A percentile compares a stretch with the other conserved stretches of the same genome.
phyloP scores from a whole-genome alignment of 164 flowering plant species.

The Brasenia schreberi region DNA sequence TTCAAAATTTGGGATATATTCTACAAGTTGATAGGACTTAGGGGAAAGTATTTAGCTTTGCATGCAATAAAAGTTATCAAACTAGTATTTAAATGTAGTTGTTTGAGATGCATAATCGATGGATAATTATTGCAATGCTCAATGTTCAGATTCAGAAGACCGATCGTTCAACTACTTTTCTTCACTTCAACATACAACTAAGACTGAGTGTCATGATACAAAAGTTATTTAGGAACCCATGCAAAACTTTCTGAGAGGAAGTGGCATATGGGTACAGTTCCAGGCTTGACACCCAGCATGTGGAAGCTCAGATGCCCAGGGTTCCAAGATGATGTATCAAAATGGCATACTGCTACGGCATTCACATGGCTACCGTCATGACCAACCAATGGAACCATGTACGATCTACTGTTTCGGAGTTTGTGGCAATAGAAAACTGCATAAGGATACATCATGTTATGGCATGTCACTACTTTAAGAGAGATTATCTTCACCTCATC shows the following conservation, averaged over 20 bases:
- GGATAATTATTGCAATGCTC: too few relatives aligned
- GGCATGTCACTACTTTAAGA: slow-evolving; percentile 16
- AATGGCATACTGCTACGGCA: slow-evolving; percentile 21
- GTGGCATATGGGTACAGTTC: slow-evolving; percentile 27
- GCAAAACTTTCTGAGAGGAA: slow-evolving; percentile 22
- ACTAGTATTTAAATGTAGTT: too few relatives aligned
- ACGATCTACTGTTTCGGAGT: slow-evolving; percentile 12
- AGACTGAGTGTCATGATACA: too few relatives aligned
- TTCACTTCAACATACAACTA: too few relatives aligned
- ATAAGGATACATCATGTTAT: slow-evolving; percentile 13
- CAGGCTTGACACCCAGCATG: slow-evolving; percentile 26
- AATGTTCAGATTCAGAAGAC: too few relatives aligned
- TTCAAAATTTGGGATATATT: too few relatives aligned
- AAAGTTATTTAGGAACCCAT: slow-evolving; percentile 12
- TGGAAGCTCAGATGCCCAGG: slow-evolving; percentile 26
- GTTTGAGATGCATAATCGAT: too few relatives aligned
- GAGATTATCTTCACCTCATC: slow-evolving; percentile 7
- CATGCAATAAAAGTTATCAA: too few relatives aligned
- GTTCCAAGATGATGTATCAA: slow-evolving; percentile 24
- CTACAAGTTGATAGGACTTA: too few relatives aligned
- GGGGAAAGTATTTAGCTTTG: too few relatives aligned
- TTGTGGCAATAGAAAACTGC: slow-evolving; percentile 25
- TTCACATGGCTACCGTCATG: slow-evolving; percentile 19
- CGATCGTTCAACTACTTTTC: too few relatives aligned
- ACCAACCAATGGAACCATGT: slow-evolving; percentile 15